Evolutionary conservation across 352 stramenopile genomes (phyloP), one percentile per base, ranked within the genome.

Genomic region (Pythium phragmitis): DNA sequence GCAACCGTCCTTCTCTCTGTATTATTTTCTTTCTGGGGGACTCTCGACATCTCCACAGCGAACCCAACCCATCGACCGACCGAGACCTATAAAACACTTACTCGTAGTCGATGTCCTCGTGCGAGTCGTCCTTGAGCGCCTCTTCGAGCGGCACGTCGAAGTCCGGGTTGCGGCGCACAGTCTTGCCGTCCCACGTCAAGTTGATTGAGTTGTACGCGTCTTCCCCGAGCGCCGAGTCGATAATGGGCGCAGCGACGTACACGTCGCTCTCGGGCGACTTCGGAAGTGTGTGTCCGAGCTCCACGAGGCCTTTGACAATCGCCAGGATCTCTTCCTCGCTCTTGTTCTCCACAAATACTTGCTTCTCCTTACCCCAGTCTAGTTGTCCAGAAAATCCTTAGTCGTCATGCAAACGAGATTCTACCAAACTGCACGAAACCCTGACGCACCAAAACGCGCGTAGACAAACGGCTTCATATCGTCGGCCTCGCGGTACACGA

Each of bases 381-480:
- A 39, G 11, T 39, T 39, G 11, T 39, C 26, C 3, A 30, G 26
- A 30, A 41, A 34, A 1, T 48, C 14, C 28, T 21, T 33, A 68
- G 14, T 21, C 4, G 21, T 21, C 11, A 21, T 50, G 6, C 45
- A 30, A 30, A 30, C 45, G 4, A 50, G 39, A 17, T n/a, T 21
- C 13, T 46, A 46, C 16, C 13, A 26, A 30, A 8, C 28, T 13
- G 7, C 9, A 33, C 9, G 45, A 39, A 39, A 3, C 34, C 26
- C 34, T 33, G 2, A 62, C 75, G 52, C 64, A 89, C 80, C 80
- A 57, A 83, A 95, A 33, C 87, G 84, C 7, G 81, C 87, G 77
- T 95, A 93, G 53, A 95, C 81, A 62, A 95, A 95, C n/a, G 87
- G 87, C 58, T 93, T 75, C 75, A 93, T 88, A 58, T 91, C 87